Evolutionary conservation across 352 stramenopile species (phyloP).

Genomic region (Saprolegnia parasitica): DNA sequence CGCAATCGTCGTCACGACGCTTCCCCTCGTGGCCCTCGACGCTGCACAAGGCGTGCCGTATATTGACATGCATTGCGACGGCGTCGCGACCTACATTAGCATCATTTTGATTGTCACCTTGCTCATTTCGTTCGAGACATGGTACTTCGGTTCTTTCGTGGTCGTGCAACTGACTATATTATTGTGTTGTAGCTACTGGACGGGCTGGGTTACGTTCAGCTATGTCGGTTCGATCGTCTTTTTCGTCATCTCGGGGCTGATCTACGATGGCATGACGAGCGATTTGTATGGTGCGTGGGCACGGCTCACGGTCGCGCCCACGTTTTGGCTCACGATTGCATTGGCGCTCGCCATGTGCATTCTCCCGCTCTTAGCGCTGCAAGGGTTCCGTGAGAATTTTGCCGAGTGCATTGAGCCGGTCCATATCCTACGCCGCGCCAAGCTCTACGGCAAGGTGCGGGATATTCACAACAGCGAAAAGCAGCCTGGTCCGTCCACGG

Average conservation of each 20-base stretch:
- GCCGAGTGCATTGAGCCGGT: conserved; percentile 56
- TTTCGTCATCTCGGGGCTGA: conserved; percentile 44
- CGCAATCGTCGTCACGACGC: conserved; percentile 48
- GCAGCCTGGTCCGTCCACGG: background rate
- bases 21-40: conserved; percentile 56
- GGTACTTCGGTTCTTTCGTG: conserved; percentile 22
- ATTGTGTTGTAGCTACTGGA: conserved; percentile 53
- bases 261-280: conserved; percentile 53
- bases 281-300: conserved; percentile 48
- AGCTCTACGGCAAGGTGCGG: conserved; percentile 1
- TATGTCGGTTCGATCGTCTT: conserved; percentile 51
- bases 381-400: conserved; percentile 78
- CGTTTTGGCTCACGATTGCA: conserved; percentile 62
- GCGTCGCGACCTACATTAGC: conserved; percentile 90
- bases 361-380: conserved; percentile 55
- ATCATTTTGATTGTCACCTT: conserved; percentile 92
- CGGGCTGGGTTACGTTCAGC: conserved; percentile 36
- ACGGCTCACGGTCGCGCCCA: conserved; percentile 33
- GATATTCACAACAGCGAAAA: background rate
- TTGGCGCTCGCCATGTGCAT: conserved; percentile 44
- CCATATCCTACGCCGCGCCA: conserved; percentile 57
- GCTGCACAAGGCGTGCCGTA: conserved; percentile 49
- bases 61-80: conserved; percentile 83
- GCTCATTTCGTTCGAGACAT: conserved; percentile 74
- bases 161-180: background rate